phyloP scores from a whole-genome alignment of 2,329 filamentous ascomycete species.

The Diaporthe vexans region DNA sequence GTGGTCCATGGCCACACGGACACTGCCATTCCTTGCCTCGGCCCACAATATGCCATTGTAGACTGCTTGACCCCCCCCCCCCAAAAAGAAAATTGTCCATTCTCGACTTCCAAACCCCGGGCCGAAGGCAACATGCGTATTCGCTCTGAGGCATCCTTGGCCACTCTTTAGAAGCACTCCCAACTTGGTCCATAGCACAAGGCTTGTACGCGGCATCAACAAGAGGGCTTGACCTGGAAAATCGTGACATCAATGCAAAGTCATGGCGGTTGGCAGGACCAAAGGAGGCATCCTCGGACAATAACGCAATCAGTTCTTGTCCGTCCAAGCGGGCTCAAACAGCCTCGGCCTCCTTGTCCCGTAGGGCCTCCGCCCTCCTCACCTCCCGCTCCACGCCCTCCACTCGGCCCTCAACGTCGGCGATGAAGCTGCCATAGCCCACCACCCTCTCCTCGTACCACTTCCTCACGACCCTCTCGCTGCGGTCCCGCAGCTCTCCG shows the following conservation, averaged over 20 bases:
- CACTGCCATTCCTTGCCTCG: neutral
- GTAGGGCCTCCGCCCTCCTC: slow-evolving; percentile 69
- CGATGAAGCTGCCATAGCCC: slow-evolving; percentile 76
- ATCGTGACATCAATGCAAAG: neutral
- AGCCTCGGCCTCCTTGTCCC: slow-evolving; percentile 65
- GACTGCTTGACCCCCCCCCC: too few species aligned
- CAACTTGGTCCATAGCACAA: neutral
- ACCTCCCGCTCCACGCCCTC: slow-evolving; percentile 76
- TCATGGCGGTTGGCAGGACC: neutral
- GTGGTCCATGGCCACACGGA: neutral
- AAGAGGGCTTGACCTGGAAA: neutral
- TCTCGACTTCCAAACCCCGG: neutral
- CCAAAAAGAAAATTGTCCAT: too few species aligned
- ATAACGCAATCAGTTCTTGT: neutral
- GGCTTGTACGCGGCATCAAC: neutral
- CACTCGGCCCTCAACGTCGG: slow-evolving; percentile 78
- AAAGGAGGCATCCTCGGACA: neutral
- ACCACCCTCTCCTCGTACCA: slow-evolving; percentile 85
- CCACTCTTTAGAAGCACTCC: neutral
- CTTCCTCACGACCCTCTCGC: slow-evolving; percentile 71
- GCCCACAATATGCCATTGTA: neutral
- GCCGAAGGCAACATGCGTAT: too few species aligned
- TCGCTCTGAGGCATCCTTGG: neutral
- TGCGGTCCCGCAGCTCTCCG: slow-evolving; percentile 73
- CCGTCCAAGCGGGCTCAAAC: slow-evolving; percentile 49